Evolutionary conservation across 768 basidiomycete species (phyloP), one percentile per base, ranked within the genome.

Genomic region (Amanita phalloides): DNA sequence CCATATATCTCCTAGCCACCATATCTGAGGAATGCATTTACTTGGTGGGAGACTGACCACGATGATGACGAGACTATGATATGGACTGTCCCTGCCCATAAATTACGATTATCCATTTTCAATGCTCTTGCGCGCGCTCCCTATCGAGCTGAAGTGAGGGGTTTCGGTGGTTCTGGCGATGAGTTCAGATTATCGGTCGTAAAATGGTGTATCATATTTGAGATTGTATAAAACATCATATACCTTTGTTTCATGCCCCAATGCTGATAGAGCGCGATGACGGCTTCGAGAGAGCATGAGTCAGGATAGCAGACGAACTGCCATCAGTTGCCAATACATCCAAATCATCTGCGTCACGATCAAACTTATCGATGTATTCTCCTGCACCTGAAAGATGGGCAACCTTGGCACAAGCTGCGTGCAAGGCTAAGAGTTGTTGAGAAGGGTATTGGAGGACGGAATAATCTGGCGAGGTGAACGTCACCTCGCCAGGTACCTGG

Each of bases 371-470:
- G 30, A 48, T 33, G 36, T 26, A 37, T 48, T 48, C 46, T 8
- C 46, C 30, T 48, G 46, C 46, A 7, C 46, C 46, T 32, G 46
- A 48, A 32, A 48, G 28, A 48, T 48, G 35, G 35, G 46, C 46
- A 32, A 48, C 46, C 21, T 48, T 48, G 28, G 46, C 46, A 48
- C 46, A 48, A 35, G 46, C 35, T 37, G 46, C 46, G 28, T 48
- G 46, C 23, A 48, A 35, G 8, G 35, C 46, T 28, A 48, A 30
- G 28, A 48, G 35, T 13, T 48, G 1, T 48, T 30, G 30, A 48
- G 46, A 48, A 33, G 46, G 46, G n/a, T 20, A 48, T 3, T 30
- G 46, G 5, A 48, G 46, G 4, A 48, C 14, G 35, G 46, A 17
- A 11, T 30, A n/a, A 26, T 33, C 30, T n/a, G 46, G 5, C 13